Percentiles rank a stretch among this genome's conserved stretches.
These are phyloP conservation scores for Lathyrus oleraceus DNA, from an alignment of 306 rosid genomes.

Conservation along the genomic window DNA sequence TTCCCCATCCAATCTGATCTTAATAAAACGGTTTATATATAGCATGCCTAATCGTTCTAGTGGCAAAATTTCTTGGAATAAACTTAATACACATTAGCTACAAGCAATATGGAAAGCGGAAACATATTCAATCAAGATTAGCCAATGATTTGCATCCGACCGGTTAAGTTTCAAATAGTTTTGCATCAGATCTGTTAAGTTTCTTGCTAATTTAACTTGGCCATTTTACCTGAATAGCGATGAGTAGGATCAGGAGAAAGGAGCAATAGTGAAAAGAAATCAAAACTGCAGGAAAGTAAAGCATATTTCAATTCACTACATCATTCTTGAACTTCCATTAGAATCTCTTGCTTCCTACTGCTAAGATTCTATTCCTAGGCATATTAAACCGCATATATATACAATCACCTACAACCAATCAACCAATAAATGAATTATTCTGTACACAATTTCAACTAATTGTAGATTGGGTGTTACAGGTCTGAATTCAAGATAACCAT, in stretches of 20 bases:
- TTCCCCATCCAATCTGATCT: too few relatives aligned
- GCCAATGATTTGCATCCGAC: too few relatives aligned
- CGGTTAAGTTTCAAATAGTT: too few relatives aligned
- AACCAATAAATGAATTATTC: slow-evolving; percentile 70
- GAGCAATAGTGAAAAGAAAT: slow-evolving; percentile 2
- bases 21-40: too few relatives aligned
- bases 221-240: neutral
- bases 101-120: too few relatives aligned
- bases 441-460: slow-evolving; percentile 55
- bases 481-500: slow-evolving; percentile 38
- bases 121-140: too few relatives aligned
- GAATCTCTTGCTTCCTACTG: slow-evolving; percentile 32
- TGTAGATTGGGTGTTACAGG: slow-evolving; percentile 44
- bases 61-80: too few relatives aligned
- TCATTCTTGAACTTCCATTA: slow-evolving; percentile 25
- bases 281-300: slow-evolving; percentile 20
- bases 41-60: too few relatives aligned
- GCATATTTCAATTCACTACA: slow-evolving; percentile 30
- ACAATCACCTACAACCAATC: slow-evolving; percentile 54
- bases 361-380: slow-evolving; percentile 44
- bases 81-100: too few relatives aligned
- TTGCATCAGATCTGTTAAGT: too few relatives aligned
- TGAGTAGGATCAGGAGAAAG: neutral
- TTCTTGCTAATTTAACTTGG: too few relatives aligned
- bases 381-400: slow-evolving; percentile 46